Evolutionary conservation across 179 eudicot genomes (phyloP), one percentile per base, ranked within the genome.

Genomic region (Camellia oleifera): DNA sequence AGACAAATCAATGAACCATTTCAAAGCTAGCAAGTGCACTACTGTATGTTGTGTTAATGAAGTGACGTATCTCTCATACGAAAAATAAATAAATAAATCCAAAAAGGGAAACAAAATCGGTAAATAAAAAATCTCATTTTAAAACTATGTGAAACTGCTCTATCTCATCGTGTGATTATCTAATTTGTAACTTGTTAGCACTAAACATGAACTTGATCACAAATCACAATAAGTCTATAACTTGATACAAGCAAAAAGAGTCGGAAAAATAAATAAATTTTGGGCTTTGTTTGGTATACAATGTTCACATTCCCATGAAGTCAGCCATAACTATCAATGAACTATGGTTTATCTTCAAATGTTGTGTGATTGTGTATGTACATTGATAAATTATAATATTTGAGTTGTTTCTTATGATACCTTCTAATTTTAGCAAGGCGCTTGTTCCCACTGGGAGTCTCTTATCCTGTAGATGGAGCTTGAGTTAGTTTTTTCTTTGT

Each of bases 371-470:
- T 48, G 52, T 17, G 8, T 6, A 65, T 14, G 44, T 23, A 2
- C 0, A 65, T 65, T 8, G 2, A 65, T 65, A 65, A 8, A 13
- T 57, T 3, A 65, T 9, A 8, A 54, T 58, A 26, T n/a, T 54
- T 5, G 65, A 54, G 3, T 6, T 3, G 17, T 57, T 14, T 23
- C 62, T 65, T n/a, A 32, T 46, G 32, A 56, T 81, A 88, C 91
- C 89, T 88, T 88, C 91, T 72, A 88, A 77, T 78, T 88, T 88
- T 42, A 88, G 80, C 52, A 88, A 74, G 3, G 91, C 87, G 70
- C 82, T 86, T 62, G 91, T 75, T 77, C 91, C 91, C 18, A 18
- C n/a, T 66, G 91, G 91, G 45, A 88, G 89, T 79, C 89, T 86
- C 81, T 88, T 88, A 17, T 88, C 91, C 91, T 88, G 83, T 69